Evolutionary conservation across 768 basidiomycete species (phyloP).

Genomic region (Agaricus subrufescens): DNA sequence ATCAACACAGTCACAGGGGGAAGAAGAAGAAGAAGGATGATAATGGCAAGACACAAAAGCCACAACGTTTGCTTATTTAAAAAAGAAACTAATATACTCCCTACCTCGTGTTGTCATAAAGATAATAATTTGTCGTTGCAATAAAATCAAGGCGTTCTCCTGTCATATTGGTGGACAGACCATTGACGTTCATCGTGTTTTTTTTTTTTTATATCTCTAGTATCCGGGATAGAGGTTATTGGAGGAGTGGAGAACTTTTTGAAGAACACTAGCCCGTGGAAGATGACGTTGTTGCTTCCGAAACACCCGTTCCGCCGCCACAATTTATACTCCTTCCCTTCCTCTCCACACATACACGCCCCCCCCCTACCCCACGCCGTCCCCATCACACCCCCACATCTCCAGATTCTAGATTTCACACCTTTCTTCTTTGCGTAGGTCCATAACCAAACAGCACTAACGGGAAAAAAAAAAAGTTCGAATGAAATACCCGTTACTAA

Average conservation of each 20-base stretch:
- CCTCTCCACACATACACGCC: too few species aligned
- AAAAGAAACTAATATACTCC: constrained; percentile 8
- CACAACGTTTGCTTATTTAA: constrained; percentile 4
- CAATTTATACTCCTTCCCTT: constrained; percentile 1
- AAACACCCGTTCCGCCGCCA: not conserved
- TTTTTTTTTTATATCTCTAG: too few species aligned
- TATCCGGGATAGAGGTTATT: too few species aligned
- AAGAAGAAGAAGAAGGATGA: constrained; percentile 2
- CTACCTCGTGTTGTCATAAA: constrained; percentile 10
- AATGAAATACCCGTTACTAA: too few species aligned
- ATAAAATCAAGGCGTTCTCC: constrained; percentile 12
- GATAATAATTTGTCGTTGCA: constrained; percentile 14
- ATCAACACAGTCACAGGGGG: not conserved
- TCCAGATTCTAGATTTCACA: not conserved
- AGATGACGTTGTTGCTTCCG: not conserved
- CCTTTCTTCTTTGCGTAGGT: not conserved
- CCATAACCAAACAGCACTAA: not conserved
- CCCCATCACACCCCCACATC: not conserved
- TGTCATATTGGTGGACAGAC: not conserved
- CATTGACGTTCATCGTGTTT: not conserved
- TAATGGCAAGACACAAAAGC: not conserved
- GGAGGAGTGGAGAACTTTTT: not conserved
- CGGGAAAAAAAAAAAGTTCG: not conserved
- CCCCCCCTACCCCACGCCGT: not conserved
- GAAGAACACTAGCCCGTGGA: not conserved